Base-by-base conservation (phyloP, 495 filamentous ascomycete species). In the Penicillium lividum region DNA sequence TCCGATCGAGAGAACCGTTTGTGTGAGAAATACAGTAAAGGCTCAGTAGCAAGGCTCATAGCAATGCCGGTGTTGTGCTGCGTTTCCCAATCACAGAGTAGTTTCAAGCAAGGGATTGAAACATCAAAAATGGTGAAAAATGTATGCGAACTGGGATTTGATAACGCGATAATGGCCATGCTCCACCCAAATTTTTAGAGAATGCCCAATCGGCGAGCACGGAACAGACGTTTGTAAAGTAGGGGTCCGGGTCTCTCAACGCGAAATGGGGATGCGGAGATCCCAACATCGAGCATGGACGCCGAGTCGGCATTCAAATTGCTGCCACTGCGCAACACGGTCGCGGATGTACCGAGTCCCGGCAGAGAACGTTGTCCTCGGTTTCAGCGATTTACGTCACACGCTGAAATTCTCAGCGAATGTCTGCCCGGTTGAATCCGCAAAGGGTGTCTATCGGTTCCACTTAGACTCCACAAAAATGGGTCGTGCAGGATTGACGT, bases 401-500 rank as follows among this genome's bases (percentile, higher is more conserved):
- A 16, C 28, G 25, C 46, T 31, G 13, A 30, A n/a, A 49, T 33
- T 49, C 44, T 31, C 13, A 49, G 7, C 46, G 31, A 16, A 7
- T 30, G 15, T 30, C 13, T 33, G 46, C 28, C 46, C 11, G 46
- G 46, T 52, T 40, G 38, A 6, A n/a, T 33, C 18, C 47, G 6
- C 11, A 40, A 52, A 36, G 31, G 18, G 31, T 52, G 25, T 8
- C 16, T 52, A 22, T 38, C 9, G 46, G 49, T n/a, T 27, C 49
- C 49, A 52, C 49, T 10, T 52, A 27, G n/a, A 27, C 15, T 51
- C 48, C 48, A 51, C 29, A 51, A 51, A 51, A 18, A 51, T 51
- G 48, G 48, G 48, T 31, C 48, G 33, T 51, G 48, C 29, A 51
- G 9, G 29, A 34, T 51, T 51, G 48, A 51, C 48, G 48, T 51